Evolutionary conservation across 805 yeast genomes (phyloP), one percentile per base, ranked within the genome.

Genomic region (Yarrowia divulgata): DNA sequence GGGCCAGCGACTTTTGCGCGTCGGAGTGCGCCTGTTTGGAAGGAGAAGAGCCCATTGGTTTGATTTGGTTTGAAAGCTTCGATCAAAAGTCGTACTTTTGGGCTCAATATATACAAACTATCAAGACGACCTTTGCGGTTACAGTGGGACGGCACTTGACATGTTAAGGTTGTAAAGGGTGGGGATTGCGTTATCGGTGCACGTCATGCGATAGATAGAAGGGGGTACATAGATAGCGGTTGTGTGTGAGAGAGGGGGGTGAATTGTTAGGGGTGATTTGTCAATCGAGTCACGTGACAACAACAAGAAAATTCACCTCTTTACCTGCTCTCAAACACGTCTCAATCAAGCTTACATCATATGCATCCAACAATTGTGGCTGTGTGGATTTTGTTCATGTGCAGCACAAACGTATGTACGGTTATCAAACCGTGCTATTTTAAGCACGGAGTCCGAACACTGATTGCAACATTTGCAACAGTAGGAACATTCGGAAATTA

Each of bases 121-220:
- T 19, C 9, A 16, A 13, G 3, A 14, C 2, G 18, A 57, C 63
- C 63, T 40, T 57, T 32, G 63, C n/a, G 63, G 63, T 52, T 57
- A 57, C 46, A 23, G 29, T 23, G 29, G 29, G 29, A 57, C 63
- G 63, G 63, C 62, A 40, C 42, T 40, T 55, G 12, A n/a, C n/a
- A n/a, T 57, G 29, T 29, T 45, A 9, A 29, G 23, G 63, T 57
- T 57, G 48, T 39, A 57, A 57, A 57, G 63, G 63, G 63, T 57
- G 63, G 63, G 23, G 63, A 57, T 57, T 57, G 63, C 63, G 63
- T 57, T 57, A 57, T 57, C 63, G 63, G 63, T 42, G 63, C 63
- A 57, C 48, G 63, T 57, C 63, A n/a, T 29, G 48, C 23, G 63
- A 42, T 42, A 40, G 29, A 14, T 2, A 32, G 16, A 39, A 40